phyloP scores from a whole-genome alignment of 805 yeast species.

The Metschnikowia peoriensis region DNA sequence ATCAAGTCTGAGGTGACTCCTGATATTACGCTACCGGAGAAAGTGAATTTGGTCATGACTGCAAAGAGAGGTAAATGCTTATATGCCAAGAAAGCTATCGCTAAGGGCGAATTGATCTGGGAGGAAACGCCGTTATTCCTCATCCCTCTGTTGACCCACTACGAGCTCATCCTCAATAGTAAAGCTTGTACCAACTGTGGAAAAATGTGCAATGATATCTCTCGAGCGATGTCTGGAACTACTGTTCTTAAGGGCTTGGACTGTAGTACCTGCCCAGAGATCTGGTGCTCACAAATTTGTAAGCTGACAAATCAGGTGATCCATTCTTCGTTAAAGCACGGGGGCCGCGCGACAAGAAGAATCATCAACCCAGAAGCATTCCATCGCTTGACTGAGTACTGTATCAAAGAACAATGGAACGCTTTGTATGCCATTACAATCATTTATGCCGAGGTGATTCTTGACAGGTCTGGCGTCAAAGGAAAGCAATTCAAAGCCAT shows the following conservation, averaged over 20 bases:
- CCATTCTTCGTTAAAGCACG: slow-evolving; percentile 61
- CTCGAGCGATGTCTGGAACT: slow-evolving; percentile 25
- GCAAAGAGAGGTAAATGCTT: slow-evolving; percentile 60
- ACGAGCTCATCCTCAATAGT: slow-evolving; percentile 55
- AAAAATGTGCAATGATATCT: slow-evolving; percentile 39
- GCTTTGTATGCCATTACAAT: slow-evolving; percentile 66
- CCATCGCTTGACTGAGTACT: slow-evolving; percentile 55
- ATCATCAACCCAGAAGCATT: slow-evolving; percentile 49
- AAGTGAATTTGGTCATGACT: slow-evolving; percentile 48
- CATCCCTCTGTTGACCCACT: slow-evolving; percentile 66
- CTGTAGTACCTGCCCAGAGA: slow-evolving; percentile 60
- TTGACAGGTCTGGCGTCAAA: slow-evolving; percentile 42
- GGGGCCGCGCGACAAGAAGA: slow-evolving; percentile 34
- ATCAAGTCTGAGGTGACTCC: slow-evolving; percentile 54
- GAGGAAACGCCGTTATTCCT: slow-evolving; percentile 58
- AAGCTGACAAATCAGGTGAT: slow-evolving; percentile 46
- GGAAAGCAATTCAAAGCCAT: slow-evolving; percentile 54
- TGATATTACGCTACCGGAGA: slow-evolving; percentile 36
- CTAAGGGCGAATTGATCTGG: slow-evolving; percentile 57
- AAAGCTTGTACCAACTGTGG: slow-evolving; percentile 77
- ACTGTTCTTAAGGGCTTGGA: slow-evolving; percentile 51
- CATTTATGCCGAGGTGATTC: slow-evolving; percentile 46
- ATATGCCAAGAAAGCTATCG: slow-evolving; percentile 47
- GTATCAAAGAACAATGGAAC: slow-evolving; percentile 63
- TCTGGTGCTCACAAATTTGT: slow-evolving; percentile 72